Base-by-base conservation (phyloP, 768 basidiomycete species). In the Artomyces pyxidatus region DNA sequence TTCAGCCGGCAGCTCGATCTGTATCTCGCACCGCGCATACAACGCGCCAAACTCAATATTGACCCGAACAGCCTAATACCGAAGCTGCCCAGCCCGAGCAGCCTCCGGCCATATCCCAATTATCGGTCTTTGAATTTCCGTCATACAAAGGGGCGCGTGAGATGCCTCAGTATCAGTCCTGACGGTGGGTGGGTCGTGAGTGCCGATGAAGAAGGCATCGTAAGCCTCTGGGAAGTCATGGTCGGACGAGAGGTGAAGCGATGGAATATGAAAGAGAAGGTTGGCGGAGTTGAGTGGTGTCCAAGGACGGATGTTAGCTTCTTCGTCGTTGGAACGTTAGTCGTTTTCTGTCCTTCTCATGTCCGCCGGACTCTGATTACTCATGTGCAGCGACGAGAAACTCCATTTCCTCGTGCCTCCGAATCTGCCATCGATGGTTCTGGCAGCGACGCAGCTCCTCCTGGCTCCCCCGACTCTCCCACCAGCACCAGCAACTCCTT, bases 1-100 rank as follows among this genome's bases (percentile, higher is more conserved):
- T 98, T 98, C 66, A 81, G 78, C 59, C 83, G 96, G 19, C 93
- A 95, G 66, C 77, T 99, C 29, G 96, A 99, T 65, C 73, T 99
- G 17, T 99, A 99, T 63, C 81, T 99, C 39, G 96, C 96, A 3
- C 95, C 96, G 29, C 78, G 96, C 40, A 81, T 96, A 54, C 87
- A 90, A 57, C 72, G 89, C 47, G 78, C 75, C 46, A 91, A 89
- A 63, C 78, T 98, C 27, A 91, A 91, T 59, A 88, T 96, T 45
- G 90, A 98, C 60, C 93, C 95, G 1, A 80, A 83, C 56, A 87
- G 85, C 41, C 73, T 99, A 26, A 83, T 99, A 29, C 96, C 96
- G 19, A 94, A 96, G 67, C 73, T 99, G 8, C 96, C 96, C 1
- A 89, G 86, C 57, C 93, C 95, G 9, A 85, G 71, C 59, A 94